Evolutionary conservation across 2,329 filamentous ascomycete species (phyloP).

Genomic region (Penicillium sp.): DNA sequence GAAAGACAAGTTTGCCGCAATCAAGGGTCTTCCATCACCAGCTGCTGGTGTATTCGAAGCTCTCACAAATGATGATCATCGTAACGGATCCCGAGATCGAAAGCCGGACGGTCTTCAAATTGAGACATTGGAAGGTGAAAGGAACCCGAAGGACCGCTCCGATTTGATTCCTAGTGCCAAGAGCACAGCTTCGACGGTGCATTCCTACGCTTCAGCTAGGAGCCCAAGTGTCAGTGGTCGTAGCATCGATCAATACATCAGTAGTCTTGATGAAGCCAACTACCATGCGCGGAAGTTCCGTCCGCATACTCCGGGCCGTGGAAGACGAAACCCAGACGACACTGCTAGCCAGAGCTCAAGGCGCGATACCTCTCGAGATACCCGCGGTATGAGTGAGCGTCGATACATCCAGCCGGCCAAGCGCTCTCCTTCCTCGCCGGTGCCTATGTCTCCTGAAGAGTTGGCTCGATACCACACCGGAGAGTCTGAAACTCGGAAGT

Average conservation of each 20-base stretch:
- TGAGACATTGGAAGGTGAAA: conserved; percentile 54
- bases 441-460: conserved; percentile 93
- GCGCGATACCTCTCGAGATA: conserved; percentile 64
- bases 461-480: conserved; percentile 49
- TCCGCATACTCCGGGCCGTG: conserved; percentile 51
- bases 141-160: conserved; percentile 53
- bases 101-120: conserved; percentile 75
- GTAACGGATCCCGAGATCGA: conserved; percentile 65
- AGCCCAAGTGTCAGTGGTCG: conserved; percentile 61
- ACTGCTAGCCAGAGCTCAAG: conserved; percentile 50
- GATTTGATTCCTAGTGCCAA: conserved; percentile 51
- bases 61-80: conserved; percentile 59
- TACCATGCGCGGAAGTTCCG: conserved; percentile 56
- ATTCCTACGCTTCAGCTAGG: conserved; percentile 51
- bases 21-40: conserved; percentile 65
- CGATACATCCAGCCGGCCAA: conserved; percentile 74
- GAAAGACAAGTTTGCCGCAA: conserved; percentile 58
- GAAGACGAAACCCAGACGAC: conserved; percentile 46
- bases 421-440: conserved; percentile 83
- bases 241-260: conserved; percentile 80
- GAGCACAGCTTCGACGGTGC: conserved; percentile 38
- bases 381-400: conserved; percentile 62
- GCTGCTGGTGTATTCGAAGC: conserved; percentile 62
- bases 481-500: conserved; percentile 38
- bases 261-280: conserved; percentile 75